Evolutionary conservation across 768 basidiomycete species (phyloP), one percentile per base, ranked within the genome.

Genomic region (Tylopilus felleus): DNA sequence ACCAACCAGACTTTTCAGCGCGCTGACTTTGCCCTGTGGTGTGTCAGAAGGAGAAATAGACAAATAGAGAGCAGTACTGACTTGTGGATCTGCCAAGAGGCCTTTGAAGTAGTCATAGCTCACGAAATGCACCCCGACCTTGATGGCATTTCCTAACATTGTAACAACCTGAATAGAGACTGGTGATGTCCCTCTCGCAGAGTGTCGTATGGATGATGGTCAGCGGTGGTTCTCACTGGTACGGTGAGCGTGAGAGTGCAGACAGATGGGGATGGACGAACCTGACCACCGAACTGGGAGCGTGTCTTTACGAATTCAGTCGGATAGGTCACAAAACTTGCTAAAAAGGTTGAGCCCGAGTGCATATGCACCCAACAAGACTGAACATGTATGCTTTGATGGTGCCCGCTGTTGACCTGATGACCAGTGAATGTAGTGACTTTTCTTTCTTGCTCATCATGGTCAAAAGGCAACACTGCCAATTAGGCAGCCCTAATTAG

Each of bases 71-170:
- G 25, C 25, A 7, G 7, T 9, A 65, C 78, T 63, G 64, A 93
- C 95, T 77, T 98, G 78, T 7, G 83, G 64, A 70, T 98, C 93
- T 41, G 88, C 90, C 42, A 99, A 69, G n/a, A n/a, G n/a, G n/a
- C n/a, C n/a, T n/a, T n/a, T n/a, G n/a, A n/a, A n/a, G n/a, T n/a
- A n/a, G n/a, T n/a, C 95, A 72, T 99, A 99, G 60, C 85, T 88
- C 52, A 97, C 81, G 70, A 99, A 99, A 40, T 96, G 80, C 36
- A 99, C 95, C 4, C 95, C 97, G 1, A 97, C 97, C 75, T 99
- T 98, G 60, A 83, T 67, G 0, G 95, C 81, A 68, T 98, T 98
- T 13, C 96, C 97, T 13, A 93, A 76, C 6, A 98, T 82, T 95
- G n/a, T 80, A 82, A 64, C 90, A 93, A 65, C 95, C 94, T 0